Evolutionary conservation across 2,329 filamentous ascomycete species (phyloP).

Genomic region (Arachnopeziza araneosa): DNA sequence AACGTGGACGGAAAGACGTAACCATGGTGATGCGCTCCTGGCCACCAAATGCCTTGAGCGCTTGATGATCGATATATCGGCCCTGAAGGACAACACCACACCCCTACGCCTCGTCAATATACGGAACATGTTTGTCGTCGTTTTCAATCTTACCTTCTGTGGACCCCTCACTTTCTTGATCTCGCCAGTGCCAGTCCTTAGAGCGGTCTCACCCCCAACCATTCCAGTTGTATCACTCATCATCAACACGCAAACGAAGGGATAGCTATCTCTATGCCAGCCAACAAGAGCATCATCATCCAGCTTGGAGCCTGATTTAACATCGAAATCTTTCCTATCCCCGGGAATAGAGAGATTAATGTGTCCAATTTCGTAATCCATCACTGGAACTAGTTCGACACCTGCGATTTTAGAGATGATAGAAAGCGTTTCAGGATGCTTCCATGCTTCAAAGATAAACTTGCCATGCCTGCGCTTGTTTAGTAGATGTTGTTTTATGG

Average conservation of each 20-base stretch:
- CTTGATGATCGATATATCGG: constrained; percentile 41
- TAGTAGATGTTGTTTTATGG: constrained; percentile 3
- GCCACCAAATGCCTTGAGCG: constrained; percentile 35
- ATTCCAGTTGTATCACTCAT: constrained; percentile 42
- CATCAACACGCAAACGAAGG: constrained; percentile 48
- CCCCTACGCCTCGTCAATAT: constrained; percentile 25
- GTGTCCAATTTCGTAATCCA: constrained; percentile 54
- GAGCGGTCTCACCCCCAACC: constrained; percentile 53
- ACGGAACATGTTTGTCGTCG: neutral
- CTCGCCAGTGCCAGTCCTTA: constrained; percentile 46
- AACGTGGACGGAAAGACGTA: constrained; percentile 39
- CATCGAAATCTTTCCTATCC: constrained; percentile 18
- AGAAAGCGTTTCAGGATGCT: constrained; percentile 46
- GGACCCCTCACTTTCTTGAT: constrained; percentile 41
- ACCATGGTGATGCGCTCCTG: constrained; percentile 43
- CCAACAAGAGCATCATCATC: constrained; percentile 35
- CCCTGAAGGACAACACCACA: constrained; percentile 41
- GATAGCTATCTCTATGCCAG: constrained; percentile 47
- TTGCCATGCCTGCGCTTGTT: constrained; percentile 48
- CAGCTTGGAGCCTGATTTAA: constrained; percentile 4
- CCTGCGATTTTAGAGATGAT: constrained; percentile 52
- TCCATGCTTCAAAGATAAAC: constrained; percentile 60
- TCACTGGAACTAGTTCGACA: constrained; percentile 49
- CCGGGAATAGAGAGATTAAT: constrained; percentile 46
- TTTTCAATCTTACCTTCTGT: constrained; percentile 32